Base-by-base conservation (phyloP, 2,329 filamentous ascomycete species). In the Xylariaceae sp. region DNA sequence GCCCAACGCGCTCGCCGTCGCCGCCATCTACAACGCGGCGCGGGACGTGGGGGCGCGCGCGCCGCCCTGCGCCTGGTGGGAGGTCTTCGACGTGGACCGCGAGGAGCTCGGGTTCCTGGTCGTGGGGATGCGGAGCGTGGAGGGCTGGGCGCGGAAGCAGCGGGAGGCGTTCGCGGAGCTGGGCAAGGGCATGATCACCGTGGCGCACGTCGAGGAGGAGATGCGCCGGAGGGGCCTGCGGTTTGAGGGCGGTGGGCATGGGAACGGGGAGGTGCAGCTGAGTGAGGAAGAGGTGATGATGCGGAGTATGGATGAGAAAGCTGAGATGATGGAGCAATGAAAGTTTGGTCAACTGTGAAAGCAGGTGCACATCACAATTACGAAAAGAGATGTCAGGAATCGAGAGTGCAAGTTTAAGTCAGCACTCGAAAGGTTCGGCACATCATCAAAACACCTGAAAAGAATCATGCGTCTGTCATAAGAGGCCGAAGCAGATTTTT, bases 61-160 rank as follows among this genome's bases (percentile, higher is more conserved):
- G 66, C 89, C 91, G 0, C 85, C 86, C 49, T 79, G 78, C 36
- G 83, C 88, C 49, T 98, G 93, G 93, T 98, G 93, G 93, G 90
- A 96, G 64, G 88, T 97, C 0, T 97, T 97, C 62, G 93, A 98
- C 64, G 87, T 93, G 7, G 90, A 96, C 56, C 76, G 93, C 38
- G 93, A 98, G 69, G 89, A 95, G 61, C 72, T 98, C 28, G 93
- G 93, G 0, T 97, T 97, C 54, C 65, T 97, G 43, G 89, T 95
- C 3, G 87, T 96, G 9, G 89, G 77, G 0, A 79, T 96, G 76
- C 72, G 81, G 47, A 96, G 90, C 55, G 69, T 94, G 41, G 82
- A 85, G 48, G 81, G 79, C 1, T 89, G 85, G 65, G 79, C 81
- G 40, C 66, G 65, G 45, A 72, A 72, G 32, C 81, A 87, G 56